These are phyloP conservation scores for Herpetomonas tarakana DNA, from an alignment of 208 protist genomes.

Conservation along the genomic window DNA sequence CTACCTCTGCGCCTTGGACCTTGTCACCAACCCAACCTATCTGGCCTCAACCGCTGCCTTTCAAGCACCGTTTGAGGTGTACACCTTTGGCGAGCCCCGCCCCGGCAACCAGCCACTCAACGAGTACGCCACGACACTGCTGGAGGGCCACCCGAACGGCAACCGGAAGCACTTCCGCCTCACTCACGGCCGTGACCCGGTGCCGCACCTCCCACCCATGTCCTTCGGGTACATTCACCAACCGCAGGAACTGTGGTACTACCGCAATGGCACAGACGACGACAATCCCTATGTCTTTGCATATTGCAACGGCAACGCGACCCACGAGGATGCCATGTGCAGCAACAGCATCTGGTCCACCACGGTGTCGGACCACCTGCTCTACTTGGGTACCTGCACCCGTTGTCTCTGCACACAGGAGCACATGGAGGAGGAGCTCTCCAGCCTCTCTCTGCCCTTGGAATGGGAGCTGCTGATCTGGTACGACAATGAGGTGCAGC, in stretches of 20 bases:
- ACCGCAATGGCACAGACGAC: constrained; percentile 3
- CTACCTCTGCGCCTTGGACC: constrained; percentile 34
- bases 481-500: no score
- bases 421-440: constrained; percentile 17
- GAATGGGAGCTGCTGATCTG: not conserved
- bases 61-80: constrained; percentile 30
- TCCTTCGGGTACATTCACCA: constrained; percentile 41
- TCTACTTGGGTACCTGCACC: constrained; percentile 54
- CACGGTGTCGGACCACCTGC: constrained; percentile 39
- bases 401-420: constrained; percentile 29
- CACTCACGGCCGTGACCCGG: constrained; percentile 45
- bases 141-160: constrained; percentile 7
- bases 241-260: constrained; percentile 53
- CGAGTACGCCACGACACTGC: constrained; percentile 24
- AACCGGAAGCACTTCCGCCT: constrained; percentile 32
- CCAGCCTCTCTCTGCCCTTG: constrained; percentile 7
- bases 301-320: constrained; percentile 29
- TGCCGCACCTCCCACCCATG: constrained; percentile 52
- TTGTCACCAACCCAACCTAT: constrained; percentile 9
- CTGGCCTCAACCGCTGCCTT: not conserved
- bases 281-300: constrained; percentile 12
- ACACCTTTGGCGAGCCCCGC: constrained; percentile 74
- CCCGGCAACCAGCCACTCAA: constrained; percentile 56
- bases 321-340: constrained; percentile 41
- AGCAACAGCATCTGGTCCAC: constrained; percentile 35